phyloP scores from a whole-genome alignment of 1,139 yeast species.

The Nakaseomyces sp. region DNA sequence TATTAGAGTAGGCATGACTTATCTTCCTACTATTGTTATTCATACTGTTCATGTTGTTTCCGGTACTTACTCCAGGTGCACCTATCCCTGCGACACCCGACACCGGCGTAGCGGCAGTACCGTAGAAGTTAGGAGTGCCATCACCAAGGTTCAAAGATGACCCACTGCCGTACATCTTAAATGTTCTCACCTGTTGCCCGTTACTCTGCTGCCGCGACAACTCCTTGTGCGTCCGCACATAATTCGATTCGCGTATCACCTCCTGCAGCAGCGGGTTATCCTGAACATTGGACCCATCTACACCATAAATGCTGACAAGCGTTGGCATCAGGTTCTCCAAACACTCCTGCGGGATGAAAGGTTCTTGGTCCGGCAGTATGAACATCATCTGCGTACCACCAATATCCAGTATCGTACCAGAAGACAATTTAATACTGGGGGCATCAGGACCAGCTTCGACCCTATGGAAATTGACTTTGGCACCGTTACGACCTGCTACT shows the following conservation, averaged over 20 bases:
- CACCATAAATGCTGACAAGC: conserved; percentile 22
- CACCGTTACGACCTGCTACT: conserved; percentile 82
- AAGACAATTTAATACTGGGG: conserved; percentile 49
- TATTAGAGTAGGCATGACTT: background rate
- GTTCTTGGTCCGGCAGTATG: conserved; percentile 86
- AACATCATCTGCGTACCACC: conserved; percentile 99
- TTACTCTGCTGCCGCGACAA: conserved; percentile 7
- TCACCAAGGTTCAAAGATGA: conserved; percentile 2
- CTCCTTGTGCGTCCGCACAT: conserved; percentile 7
- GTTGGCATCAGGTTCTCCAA: conserved; percentile 35
- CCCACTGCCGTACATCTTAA: conserved; percentile 28
- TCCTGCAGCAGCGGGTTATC: conserved; percentile 19
- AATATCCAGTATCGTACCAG: conserved; percentile 84
- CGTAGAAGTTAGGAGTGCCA: conserved; percentile 3
- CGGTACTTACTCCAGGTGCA: background rate
- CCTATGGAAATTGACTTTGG: conserved; percentile 68
- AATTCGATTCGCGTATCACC: conserved; percentile 16
- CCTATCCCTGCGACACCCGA: background rate
- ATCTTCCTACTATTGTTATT: background rate
- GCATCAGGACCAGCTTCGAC: conserved; percentile 38
- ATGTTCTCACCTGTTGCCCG: conserved; percentile 25
- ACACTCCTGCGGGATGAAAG: conserved; percentile 48
- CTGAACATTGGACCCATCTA: conserved; percentile 11
- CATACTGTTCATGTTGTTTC: background rate
- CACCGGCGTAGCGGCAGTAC: conserved; percentile 3